Evolutionary conservation across 108 stramenopile genomes (phyloP).

Genomic region (Skeletonema grethae): DNA sequence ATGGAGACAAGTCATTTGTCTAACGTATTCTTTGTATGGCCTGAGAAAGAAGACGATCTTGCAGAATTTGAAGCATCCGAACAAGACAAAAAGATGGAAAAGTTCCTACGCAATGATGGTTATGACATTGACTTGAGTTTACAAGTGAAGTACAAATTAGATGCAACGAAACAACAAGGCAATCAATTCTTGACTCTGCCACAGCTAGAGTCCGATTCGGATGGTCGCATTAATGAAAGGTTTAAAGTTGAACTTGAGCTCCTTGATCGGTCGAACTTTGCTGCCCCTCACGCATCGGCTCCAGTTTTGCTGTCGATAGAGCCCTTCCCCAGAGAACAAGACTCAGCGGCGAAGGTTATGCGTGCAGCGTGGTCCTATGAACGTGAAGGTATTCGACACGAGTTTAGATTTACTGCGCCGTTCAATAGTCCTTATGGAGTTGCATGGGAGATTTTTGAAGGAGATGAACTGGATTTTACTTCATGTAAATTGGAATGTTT

Average conservation of each 20-base stretch:
- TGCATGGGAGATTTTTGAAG: conserved; percentile 20
- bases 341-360: conserved; percentile 16
- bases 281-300: not conserved
- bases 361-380: conserved; percentile 27
- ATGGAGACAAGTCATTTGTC: conserved; percentile 6
- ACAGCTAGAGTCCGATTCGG: conserved; percentile 1
- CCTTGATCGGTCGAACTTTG: not conserved
- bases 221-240: conserved; percentile 19
- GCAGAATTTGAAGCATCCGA: conserved; percentile 10
- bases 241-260: conserved; percentile 17
- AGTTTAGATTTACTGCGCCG: conserved; percentile 24
- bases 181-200: conserved; percentile 1
- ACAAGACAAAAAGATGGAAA: conserved; percentile 7
- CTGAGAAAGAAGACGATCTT: conserved; percentile 4
- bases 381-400: conserved; percentile 9
- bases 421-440: conserved; percentile 16
- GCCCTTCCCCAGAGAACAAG: conserved; percentile 19
- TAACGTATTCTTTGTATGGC: conserved; percentile 17
- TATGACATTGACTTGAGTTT: conserved; percentile 12
- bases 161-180: not conserved
- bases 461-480: conserved; percentile 26
- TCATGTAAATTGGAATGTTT: conserved; percentile 20
- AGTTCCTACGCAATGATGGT: conserved; percentile 19
- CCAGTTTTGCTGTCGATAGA: conserved; percentile 21
- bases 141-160: conserved; percentile 18